phyloP scores from a whole-genome alignment of 495 filamentous ascomycete species.

The Hyaloscypha hepaticicola region DNA sequence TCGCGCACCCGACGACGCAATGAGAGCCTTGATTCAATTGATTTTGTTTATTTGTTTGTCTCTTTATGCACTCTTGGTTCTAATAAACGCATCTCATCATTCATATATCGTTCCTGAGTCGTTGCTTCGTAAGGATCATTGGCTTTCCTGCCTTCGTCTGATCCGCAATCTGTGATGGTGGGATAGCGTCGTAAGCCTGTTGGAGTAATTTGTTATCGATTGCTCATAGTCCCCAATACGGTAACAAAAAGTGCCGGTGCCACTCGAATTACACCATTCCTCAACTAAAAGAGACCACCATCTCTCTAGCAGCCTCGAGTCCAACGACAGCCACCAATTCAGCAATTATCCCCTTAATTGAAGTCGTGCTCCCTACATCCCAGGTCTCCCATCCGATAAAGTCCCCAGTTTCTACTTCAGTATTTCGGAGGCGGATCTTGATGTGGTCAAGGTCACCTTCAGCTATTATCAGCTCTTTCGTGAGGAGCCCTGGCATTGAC shows the following conservation, averaged over 20 bases:
- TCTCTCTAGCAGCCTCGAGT: conserved; percentile 57
- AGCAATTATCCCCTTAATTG: conserved; percentile 65
- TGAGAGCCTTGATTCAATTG: background rate
- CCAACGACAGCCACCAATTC: conserved; percentile 80
- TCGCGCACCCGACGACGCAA: conserved; percentile 3
- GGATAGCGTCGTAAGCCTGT: too few relatives aligned
- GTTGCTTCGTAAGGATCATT: too few relatives aligned
- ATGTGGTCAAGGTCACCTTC: conserved; percentile 61
- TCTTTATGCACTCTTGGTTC: background rate
- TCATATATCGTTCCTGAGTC: too few relatives aligned
- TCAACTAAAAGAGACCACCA: conserved; percentile 42
- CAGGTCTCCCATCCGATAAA: conserved; percentile 67
- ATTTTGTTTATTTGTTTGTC: too few relatives aligned
- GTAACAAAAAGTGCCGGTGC: too few relatives aligned
- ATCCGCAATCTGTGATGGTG: too few relatives aligned
- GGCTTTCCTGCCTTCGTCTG: too few relatives aligned
- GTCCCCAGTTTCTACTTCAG: conserved; percentile 45
- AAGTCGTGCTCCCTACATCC: conserved; percentile 47
- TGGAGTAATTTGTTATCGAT: too few relatives aligned
- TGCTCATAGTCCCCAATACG: too few relatives aligned
- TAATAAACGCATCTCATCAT: too few relatives aligned
- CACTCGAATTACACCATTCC: too few relatives aligned
- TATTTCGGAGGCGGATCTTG: conserved; percentile 34
- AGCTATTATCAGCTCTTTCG: conserved; percentile 57
- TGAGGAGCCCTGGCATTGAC: conserved; percentile 76